Evolutionary conservation across 768 basidiomycete species (phyloP).

Genomic region (Termitomyces sp.): DNA sequence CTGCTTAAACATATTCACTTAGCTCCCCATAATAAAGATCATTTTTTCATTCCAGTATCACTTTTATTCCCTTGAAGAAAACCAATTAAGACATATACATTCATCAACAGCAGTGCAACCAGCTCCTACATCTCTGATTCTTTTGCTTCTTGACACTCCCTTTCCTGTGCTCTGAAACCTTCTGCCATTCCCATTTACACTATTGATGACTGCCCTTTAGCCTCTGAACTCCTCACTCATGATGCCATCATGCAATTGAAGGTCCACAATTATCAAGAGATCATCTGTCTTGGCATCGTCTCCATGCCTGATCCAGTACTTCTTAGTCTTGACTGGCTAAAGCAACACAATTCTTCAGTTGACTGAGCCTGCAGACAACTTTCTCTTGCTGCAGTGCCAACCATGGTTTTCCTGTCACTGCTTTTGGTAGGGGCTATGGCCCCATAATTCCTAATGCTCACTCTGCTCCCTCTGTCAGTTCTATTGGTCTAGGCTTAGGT

Average conservation of each 20-base stretch:
- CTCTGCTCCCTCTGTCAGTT: not conserved
- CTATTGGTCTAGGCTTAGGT: slow-evolving; percentile 27
- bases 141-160: slow-evolving; percentile 28
- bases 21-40: slow-evolving; percentile 9
- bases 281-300: slow-evolving; percentile 23
- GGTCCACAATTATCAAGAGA: slow-evolving; percentile 27
- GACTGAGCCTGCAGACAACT: slow-evolving; percentile 23
- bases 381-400: not conserved
- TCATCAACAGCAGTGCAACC: slow-evolving; percentile 35
- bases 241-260: slow-evolving; percentile 27
- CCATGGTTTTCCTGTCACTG: not conserved
- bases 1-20: too few species aligned
- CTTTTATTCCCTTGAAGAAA: slow-evolving; percentile 27
- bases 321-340: slow-evolving; percentile 35
- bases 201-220: slow-evolving; percentile 31
- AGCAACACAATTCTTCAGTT: slow-evolving; percentile 29
- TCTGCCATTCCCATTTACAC: slow-evolving; percentile 26
- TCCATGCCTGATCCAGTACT: slow-evolving; percentile 33
- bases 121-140: slow-evolving; percentile 32
- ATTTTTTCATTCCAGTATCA: slow-evolving; percentile 26
- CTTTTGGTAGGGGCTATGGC: not conserved
- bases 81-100: slow-evolving; percentile 28
- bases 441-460: not conserved
- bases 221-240: slow-evolving; percentile 36
- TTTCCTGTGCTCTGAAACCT: slow-evolving; percentile 25